phyloP scores from a whole-genome alignment of 2,329 filamentous ascomycete genomes.

The Beauveria sp. region DNA sequence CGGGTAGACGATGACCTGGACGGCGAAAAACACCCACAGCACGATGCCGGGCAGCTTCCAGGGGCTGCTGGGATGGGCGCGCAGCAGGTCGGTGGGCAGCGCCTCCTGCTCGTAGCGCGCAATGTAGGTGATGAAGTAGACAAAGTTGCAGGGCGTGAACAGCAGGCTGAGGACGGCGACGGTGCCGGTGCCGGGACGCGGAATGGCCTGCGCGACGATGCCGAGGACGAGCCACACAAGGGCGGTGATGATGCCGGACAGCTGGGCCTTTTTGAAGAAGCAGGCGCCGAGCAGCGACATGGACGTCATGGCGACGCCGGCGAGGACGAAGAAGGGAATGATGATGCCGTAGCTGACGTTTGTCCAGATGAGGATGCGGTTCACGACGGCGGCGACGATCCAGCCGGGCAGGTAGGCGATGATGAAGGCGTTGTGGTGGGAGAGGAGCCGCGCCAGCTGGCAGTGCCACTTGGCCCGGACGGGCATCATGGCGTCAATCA shows the following conservation, averaged over 20 bases:
- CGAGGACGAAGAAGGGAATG: conserved; percentile 62
- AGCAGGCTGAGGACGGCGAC: conserved; percentile 64
- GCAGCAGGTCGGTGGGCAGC: conserved; percentile 48
- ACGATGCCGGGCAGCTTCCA: conserved; percentile 62
- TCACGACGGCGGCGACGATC: conserved; percentile 32
- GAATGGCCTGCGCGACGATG: conserved; percentile 68
- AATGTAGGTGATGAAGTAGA: conserved; percentile 64
- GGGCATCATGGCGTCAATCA: conserved; percentile 71
- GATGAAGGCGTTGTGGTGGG: conserved; percentile 61
- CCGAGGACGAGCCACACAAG: conserved; percentile 65
- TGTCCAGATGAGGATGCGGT: conserved; percentile 19
- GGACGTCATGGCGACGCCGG: conserved; percentile 65
- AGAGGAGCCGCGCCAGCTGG: conserved; percentile 34
- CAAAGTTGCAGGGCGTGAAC: conserved; percentile 77
- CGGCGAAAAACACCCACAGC: conserved; percentile 63
- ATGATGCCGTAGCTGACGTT: conserved; percentile 53
- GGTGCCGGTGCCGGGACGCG: conserved; percentile 48
- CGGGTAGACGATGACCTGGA: conserved; percentile 65
- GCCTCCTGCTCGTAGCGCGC: conserved; percentile 63
- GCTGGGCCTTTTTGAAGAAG: conserved; percentile 73
- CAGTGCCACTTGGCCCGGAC: conserved; percentile 43
- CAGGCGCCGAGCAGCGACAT: conserved; percentile 69
- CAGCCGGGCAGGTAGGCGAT: conserved; percentile 49
- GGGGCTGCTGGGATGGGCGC: conserved; percentile 50
- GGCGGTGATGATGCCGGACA: conserved; percentile 68